Evolutionary conservation across 768 basidiomycete species (phyloP).

Genomic region (Antrodiella citrinella): DNA sequence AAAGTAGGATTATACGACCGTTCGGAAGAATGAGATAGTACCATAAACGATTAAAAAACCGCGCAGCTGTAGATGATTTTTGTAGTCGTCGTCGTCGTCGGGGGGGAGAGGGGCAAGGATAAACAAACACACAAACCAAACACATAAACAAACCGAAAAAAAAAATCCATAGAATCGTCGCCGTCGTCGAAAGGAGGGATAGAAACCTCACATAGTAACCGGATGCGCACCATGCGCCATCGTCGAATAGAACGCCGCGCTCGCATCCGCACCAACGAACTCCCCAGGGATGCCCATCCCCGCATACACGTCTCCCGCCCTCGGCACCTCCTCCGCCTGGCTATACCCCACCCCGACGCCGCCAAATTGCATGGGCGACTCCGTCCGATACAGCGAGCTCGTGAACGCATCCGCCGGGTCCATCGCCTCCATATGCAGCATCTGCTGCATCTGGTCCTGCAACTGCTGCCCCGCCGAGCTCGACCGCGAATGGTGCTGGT

Average conservation of each 20-base stretch:
- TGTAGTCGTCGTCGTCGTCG: no score
- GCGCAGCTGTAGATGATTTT: no score
- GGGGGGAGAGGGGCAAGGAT: background rate
- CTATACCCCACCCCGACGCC: no score
- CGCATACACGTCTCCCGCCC: background rate
- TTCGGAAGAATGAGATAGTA: no score
- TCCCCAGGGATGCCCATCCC: background rate
- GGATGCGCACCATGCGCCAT: slow-evolving; percentile 1
- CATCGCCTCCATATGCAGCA: slow-evolving; percentile 17
- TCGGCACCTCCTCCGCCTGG: background rate
- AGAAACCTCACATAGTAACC: slow-evolving; percentile 6
- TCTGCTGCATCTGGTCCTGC: slow-evolving; percentile 21
- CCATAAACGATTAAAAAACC: background rate
- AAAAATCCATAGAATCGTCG: background rate
- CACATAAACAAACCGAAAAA: background rate
- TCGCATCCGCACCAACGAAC: no score
- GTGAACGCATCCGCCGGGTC: no score
- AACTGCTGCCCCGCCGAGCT: slow-evolving; percentile 15
- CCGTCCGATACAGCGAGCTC: no score
- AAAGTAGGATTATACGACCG: no score
- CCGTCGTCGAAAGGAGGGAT: slow-evolving; percentile 4
- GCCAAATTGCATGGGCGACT: slow-evolving; percentile 24
- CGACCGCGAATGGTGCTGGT: slow-evolving; percentile 14
- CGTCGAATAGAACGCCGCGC: slow-evolving; percentile 14
- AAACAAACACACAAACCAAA: background rate